Conservation (phyloP, 805 yeast genomes). For the Wickerhamomyces pijperi region DNA sequence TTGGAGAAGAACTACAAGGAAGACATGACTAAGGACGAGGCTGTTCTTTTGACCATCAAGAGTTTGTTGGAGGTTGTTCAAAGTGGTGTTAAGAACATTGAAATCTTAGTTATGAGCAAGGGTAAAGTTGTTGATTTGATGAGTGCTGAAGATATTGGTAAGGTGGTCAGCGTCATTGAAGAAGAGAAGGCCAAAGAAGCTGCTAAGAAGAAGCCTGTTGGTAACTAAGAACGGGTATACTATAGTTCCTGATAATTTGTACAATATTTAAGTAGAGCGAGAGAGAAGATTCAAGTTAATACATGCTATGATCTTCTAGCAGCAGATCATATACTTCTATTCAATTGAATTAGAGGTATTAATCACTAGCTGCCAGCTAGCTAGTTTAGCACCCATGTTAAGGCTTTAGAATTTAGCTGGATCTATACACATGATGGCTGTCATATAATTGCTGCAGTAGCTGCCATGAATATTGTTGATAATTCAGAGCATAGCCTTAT, state of each 20-base stretch:
- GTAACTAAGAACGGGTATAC: neutral
- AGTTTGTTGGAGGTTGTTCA: conserved; percentile 92
- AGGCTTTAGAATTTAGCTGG: no score
- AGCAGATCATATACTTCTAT: no score
- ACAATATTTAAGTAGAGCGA: no score
- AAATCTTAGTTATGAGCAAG: conserved; percentile 78
- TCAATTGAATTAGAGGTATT: no score
- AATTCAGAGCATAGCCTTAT: neutral
- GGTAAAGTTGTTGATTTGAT: conserved; percentile 18
- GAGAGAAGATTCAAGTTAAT: no score
- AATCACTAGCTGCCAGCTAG: no score
- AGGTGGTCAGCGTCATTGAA: conserved; percentile 7
- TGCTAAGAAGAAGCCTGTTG: conserved; percentile 9
- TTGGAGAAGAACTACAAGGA: conserved; percentile 75
- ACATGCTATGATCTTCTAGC: no score
- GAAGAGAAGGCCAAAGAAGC: conserved; percentile 12
- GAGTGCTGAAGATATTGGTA: conserved; percentile 7
- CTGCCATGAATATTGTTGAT: neutral
- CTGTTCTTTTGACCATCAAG: conserved; percentile 74
- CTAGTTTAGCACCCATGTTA: no score
- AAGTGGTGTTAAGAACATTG: conserved; percentile 95
- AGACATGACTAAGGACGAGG: conserved; percentile 53
- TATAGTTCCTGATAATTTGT: no score
- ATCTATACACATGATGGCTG: no score
- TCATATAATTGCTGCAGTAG: no score